These are phyloP conservation scores for Fusarium sp. DNA, from an alignment of 2,329 filamentous ascomycete species.

Conservation along the genomic window DNA sequence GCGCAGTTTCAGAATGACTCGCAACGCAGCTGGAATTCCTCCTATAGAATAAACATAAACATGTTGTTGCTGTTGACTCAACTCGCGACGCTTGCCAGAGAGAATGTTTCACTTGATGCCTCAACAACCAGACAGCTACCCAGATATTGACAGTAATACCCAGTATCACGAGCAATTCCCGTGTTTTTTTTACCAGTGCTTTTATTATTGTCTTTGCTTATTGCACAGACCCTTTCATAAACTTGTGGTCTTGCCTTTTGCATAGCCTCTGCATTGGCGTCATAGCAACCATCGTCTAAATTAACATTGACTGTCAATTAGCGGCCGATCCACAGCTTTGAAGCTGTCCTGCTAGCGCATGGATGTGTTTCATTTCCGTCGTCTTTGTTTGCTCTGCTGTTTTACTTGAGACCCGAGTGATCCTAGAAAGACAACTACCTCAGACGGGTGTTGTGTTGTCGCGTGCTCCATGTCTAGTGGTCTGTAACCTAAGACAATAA, in stretches of 20 bases:
- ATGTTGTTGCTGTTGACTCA: background rate
- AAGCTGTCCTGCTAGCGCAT: too few relatives aligned
- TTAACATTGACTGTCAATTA: too few relatives aligned
- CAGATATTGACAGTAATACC: background rate
- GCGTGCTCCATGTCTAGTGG: background rate
- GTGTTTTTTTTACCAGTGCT: too few relatives aligned
- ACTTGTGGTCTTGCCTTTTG: background rate
- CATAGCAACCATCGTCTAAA: too few relatives aligned
- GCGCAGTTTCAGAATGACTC: slow-evolving; percentile 18
- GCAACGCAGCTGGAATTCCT: slow-evolving; percentile 3
- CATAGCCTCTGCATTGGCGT: too few relatives aligned
- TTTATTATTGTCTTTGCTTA: background rate
- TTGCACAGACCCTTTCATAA: background rate
- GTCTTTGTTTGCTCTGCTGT: background rate
- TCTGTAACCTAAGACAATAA: background rate
- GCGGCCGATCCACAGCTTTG: too few relatives aligned
- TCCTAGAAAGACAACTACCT: background rate
- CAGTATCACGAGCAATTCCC: background rate
- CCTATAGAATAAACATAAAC: background rate
- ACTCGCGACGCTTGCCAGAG: background rate
- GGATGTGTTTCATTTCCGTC: too few relatives aligned
- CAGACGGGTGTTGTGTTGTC: background rate
- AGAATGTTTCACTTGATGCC: background rate
- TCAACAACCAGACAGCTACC: background rate
- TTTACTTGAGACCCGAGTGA: too few relatives aligned